Evolutionary conservation across 192 early-diverging fungal genomes (phyloP).

Genomic region (Gigaspora rosea): DNA sequence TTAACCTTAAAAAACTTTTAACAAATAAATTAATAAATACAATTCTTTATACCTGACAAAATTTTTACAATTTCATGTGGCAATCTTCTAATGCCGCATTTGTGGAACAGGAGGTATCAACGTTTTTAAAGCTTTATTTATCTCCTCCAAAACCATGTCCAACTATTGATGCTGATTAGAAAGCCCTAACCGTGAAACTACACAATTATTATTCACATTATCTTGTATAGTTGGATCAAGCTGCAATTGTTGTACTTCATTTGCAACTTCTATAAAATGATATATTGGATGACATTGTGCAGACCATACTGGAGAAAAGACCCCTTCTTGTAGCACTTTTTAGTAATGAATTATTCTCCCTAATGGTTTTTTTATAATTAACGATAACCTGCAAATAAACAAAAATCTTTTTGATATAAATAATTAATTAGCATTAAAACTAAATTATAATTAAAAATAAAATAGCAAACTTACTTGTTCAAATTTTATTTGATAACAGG

Average conservation of each 20-base stretch:
- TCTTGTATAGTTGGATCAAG: no score
- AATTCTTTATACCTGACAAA: background rate
- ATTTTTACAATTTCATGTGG: conserved; percentile 6
- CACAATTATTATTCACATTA: no score
- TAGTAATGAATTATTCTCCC: conserved; percentile 27
- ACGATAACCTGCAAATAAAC: conserved; percentile 4
- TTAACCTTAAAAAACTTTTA: background rate
- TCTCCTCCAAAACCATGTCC: background rate
- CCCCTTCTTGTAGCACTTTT: no score
- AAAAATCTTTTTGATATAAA: conserved; percentile 14
- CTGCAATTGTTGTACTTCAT: no score
- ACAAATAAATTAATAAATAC: background rate
- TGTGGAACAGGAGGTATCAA: conserved; percentile 25
- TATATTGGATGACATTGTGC: no score
- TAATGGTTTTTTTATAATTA: conserved; percentile 1
- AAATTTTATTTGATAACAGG: conserved; percentile 12
- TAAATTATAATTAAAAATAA: background rate
- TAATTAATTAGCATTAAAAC: background rate
- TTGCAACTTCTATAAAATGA: no score
- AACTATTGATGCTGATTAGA: background rate
- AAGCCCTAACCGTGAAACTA: background rate
- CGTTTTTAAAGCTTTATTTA: conserved; percentile 20
- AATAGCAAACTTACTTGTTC: background rate
- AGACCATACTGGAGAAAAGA: no score
- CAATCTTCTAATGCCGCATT: conserved; percentile 14